Percentiles rank a stretch among this genome's conserved stretches.
These are phyloP conservation scores for Stagonosporopsis tanaceti DNA, from an alignment of 2,329 filamentous ascomycete species.

Conservation along the genomic window DNA sequence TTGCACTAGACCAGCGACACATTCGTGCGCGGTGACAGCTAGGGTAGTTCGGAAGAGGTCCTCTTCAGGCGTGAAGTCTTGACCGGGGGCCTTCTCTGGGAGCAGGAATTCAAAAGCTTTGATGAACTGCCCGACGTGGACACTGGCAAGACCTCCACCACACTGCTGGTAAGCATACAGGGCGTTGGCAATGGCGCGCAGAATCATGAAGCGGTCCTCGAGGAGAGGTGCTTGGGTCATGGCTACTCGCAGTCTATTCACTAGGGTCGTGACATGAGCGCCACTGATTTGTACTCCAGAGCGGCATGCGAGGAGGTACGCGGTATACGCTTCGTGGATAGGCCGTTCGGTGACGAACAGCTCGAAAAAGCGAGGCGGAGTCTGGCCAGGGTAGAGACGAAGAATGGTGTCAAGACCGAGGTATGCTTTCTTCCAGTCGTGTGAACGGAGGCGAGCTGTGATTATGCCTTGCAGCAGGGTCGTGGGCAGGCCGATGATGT, in stretches of 20 bases:
- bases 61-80: slow-evolving; percentile 29
- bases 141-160: slow-evolving; percentile 46
- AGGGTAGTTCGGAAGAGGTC: slow-evolving; percentile 34
- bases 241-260: slow-evolving; percentile 43
- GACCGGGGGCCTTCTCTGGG: slow-evolving; percentile 25
- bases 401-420: slow-evolving; percentile 59
- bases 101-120: slow-evolving; percentile 42
- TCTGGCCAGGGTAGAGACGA: slow-evolving; percentile 55
- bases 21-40: slow-evolving; percentile 35
- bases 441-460: slow-evolving; percentile 55
- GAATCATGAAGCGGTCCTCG: slow-evolving; percentile 32
- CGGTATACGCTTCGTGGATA: slow-evolving; percentile 56
- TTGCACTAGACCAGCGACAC: slow-evolving; percentile 34
- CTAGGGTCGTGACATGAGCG: slow-evolving; percentile 41
- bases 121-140: slow-evolving; percentile 51
- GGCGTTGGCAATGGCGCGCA: slow-evolving; percentile 53
- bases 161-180: slow-evolving; percentile 54
- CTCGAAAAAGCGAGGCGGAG: slow-evolving; percentile 54
- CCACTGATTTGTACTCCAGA: slow-evolving; percentile 50
- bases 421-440: slow-evolving; percentile 59
- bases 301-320: slow-evolving; percentile 59
- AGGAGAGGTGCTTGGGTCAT: slow-evolving; percentile 25
- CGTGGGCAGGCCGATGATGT: slow-evolving; percentile 50
- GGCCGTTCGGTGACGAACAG: slow-evolving; percentile 57
- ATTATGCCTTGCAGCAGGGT: slow-evolving; percentile 58